Evolutionary conservation across 148 eudicot species (phyloP).

Genomic region (Camellia sinensis): DNA sequence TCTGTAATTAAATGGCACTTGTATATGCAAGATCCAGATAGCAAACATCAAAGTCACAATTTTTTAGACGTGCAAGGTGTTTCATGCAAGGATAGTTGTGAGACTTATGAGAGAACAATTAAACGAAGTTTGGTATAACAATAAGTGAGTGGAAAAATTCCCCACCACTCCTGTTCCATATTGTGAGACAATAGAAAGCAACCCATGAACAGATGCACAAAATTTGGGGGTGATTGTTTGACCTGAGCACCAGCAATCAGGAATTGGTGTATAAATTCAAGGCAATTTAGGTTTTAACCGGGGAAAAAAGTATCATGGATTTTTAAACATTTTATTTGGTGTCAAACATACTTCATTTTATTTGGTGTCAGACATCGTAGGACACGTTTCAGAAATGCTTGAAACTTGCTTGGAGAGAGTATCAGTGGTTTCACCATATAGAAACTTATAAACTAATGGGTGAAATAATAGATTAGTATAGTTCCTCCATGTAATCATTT

Average conservation of each 20-base stretch:
- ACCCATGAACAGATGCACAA: no score
- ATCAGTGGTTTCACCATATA: background rate
- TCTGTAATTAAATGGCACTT: slow-evolving; percentile 26
- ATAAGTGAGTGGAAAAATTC: no score
- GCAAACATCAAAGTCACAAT: background rate
- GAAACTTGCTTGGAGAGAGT: background rate
- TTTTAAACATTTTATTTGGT: no score
- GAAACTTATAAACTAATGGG: background rate
- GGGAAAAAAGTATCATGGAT: no score
- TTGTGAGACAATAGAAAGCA: no score
- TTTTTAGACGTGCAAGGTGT: background rate
- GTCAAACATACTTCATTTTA: no score
- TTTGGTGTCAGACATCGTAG: background rate
- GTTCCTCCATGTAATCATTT: background rate
- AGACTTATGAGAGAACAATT: background rate
- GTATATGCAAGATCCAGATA: background rate
- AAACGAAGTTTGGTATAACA: no score
- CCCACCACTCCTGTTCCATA: no score
- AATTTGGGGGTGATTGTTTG: no score
- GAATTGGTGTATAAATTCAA: no score
- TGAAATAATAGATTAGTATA: background rate
- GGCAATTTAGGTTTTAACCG: no score
- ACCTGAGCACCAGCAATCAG: no score
- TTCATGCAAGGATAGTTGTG: background rate
- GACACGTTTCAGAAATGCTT: background rate